These are phyloP conservation scores for Aristolochia contorta DNA, from an alignment of 164 flowering plant species.

Conservation along the genomic window DNA sequence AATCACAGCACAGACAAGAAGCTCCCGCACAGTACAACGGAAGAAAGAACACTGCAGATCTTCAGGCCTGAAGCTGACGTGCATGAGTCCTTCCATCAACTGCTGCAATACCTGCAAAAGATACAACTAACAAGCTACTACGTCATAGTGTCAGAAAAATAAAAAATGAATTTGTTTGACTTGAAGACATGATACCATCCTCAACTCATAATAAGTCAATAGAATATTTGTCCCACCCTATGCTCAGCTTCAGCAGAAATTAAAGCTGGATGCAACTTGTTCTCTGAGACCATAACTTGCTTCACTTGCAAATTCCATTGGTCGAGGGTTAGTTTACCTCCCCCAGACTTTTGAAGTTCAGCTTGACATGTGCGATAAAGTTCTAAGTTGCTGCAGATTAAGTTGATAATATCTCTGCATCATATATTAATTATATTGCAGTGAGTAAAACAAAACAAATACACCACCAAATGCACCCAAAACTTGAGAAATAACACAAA, in stretches of 20 bases:
- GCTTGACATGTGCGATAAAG: slow-evolving; percentile 57
- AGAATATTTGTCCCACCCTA: slow-evolving; percentile 40
- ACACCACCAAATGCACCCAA: no score
- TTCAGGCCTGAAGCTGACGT: slow-evolving; percentile 63
- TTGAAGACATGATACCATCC: background rate
- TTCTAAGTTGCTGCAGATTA: slow-evolving; percentile 69
- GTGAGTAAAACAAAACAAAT: background rate
- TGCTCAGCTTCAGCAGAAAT: slow-evolving; percentile 93
- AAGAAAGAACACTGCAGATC: slow-evolving; percentile 86
- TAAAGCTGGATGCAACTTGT: slow-evolving; percentile 91
- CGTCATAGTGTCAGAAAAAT: background rate
- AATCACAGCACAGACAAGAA: slow-evolving; percentile 92
- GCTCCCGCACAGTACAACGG: slow-evolving; percentile 65
- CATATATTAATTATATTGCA: slow-evolving; percentile 14
- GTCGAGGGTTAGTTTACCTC: slow-evolving; percentile 32
- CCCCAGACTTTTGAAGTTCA: slow-evolving; percentile 47
- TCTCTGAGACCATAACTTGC: slow-evolving; percentile 54
- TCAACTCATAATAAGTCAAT: background rate
- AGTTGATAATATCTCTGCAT: slow-evolving; percentile 73
- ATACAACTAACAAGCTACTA: slow-evolving; percentile 1
- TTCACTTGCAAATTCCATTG: slow-evolving; percentile 54
- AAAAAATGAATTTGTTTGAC: no score
- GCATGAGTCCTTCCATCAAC: slow-evolving; percentile 73
- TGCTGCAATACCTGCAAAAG: slow-evolving; percentile 80
- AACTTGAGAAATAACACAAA: background rate